Evolutionary conservation across 768 basidiomycete species (phyloP), one percentile per base, ranked within the genome.

Genomic region (Polyporus arcularius): DNA sequence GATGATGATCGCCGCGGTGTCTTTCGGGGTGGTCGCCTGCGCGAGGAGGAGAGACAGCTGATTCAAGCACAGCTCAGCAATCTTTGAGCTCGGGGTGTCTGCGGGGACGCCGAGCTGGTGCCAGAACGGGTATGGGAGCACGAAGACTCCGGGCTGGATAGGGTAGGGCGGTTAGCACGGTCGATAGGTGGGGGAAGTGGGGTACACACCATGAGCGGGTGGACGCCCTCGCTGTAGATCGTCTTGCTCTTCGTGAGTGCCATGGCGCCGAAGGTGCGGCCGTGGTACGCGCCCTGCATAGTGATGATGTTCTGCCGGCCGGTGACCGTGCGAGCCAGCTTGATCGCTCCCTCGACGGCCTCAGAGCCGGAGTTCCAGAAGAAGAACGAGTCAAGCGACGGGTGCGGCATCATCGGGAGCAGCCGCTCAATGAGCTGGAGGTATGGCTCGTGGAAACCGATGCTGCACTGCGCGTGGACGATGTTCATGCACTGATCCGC

Each of bases 281-380:
- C 96, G 70, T 98, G 96, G 76, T 91, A 98, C 9, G 81, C 88
- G 59, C 89, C 96, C 75, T 96, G 94, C 89, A 98, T 92, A 60
- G 84, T 78, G 55, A 98, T 93, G 61, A 98, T 83, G 71, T 96
- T 94, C 71, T 94, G 93, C 64, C 84, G 80, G 32, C 88, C 86
- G 1, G 96, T 98, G 38, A 87, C 77, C 28, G 73, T 70, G 38
- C 96, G 84, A 3, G 92, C 90, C 78, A 98, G 86, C 77, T 97
- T 98, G 64, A 98, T 75, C 3, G 94, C 82, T 0, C 87, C 92
- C 75, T 97, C 96, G 46, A 94, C 82, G 1, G 95, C 96, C 74
- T 98, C 96, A 0, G 93, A 88, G 2, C 96, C 96, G 2, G 94
- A 96, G 78, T 93, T 98, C 90, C 91, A 93, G 76, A 97, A 93